phyloP scores from a whole-genome alignment of 2,329 filamentous ascomycete genomes.

The Phialophora tarda region DNA sequence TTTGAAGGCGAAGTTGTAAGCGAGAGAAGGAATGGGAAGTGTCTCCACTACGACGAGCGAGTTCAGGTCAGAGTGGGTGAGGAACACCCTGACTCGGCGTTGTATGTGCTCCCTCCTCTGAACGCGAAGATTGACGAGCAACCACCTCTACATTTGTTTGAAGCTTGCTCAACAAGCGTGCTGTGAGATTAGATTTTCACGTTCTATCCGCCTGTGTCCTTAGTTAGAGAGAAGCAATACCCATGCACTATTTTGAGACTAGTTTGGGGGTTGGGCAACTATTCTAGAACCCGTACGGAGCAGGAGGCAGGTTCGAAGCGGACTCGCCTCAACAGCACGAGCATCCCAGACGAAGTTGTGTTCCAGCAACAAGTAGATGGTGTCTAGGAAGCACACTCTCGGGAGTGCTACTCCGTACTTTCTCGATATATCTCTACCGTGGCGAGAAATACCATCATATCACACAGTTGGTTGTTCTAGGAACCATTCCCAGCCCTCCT shows the following conservation, averaged over 20 bases:
- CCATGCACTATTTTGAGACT: background rate
- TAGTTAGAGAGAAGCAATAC: background rate
- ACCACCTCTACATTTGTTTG: background rate
- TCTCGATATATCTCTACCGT: too few species aligned
- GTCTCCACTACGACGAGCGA: background rate
- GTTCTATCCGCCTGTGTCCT: background rate
- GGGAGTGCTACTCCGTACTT: too few species aligned
- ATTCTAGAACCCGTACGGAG: background rate
- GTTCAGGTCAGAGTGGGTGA: background rate
- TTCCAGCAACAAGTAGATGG: background rate
- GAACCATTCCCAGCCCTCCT: background rate
- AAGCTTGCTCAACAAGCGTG: background rate
- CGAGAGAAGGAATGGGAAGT: background rate
- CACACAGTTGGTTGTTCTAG: background rate
- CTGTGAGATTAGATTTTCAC: background rate
- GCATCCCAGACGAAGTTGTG: background rate
- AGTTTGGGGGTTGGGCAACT: background rate
- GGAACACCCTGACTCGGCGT: background rate
- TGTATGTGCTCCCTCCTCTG: background rate
- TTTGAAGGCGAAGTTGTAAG: conserved; percentile 56
- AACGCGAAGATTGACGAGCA: background rate
- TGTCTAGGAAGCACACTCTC: background rate
- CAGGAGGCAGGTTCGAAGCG: background rate
- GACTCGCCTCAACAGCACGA: background rate
- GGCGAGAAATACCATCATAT: background rate